Evolutionary conservation across 345 rosid species (phyloP), one percentile per base, ranked within the genome.

Genomic region (Syzygium jambos): DNA sequence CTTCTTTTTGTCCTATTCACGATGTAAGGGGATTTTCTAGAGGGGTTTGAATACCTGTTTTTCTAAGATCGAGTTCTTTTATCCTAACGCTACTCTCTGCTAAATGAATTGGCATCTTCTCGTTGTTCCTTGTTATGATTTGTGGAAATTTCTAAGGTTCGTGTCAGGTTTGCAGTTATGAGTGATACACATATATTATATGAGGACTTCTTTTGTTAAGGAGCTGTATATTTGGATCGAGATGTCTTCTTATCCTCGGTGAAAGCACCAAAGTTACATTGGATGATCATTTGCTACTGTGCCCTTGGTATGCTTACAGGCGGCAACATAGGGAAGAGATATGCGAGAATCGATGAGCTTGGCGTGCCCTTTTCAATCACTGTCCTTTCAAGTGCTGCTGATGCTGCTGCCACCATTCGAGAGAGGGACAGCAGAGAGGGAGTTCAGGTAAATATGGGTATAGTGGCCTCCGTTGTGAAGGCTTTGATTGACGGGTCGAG

Each of bases 271-370:
- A 43, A 43, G 46, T 43, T 43, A 43, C 46, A 43, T 43, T 43
- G 46, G 46, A 43, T 43, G 46, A 43, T 41, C 21, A 38, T 41
- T n/a, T 41, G 11, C 22, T 51, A 17, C 23, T 11, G 84, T 19
- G 52, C 12, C 51, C 27, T 88, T 51, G 84, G 5, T 78, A 30
- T 88, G 53, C 85, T 56, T 14, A 52, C 91, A 96, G 98, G 98
- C 65, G 95, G 97, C 61, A 95, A 98, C 29, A 95, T 97, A 22
- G 99, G 98, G 78, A 96, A 97, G 89, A 91, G 97, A 56, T 97
- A 97, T 38, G 98, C 98, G 11, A 96, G 98, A 90, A 95, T 96
- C 2, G 97, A 51, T 12, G 52, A 51, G 52, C 52, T 51, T 12
- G 52, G 15, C 15, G 52, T 51, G 15, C 52, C 52, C 5, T 97